Conservation (phyloP, 805 yeast species). For the Saccharomycopsis amapae region DNA sequence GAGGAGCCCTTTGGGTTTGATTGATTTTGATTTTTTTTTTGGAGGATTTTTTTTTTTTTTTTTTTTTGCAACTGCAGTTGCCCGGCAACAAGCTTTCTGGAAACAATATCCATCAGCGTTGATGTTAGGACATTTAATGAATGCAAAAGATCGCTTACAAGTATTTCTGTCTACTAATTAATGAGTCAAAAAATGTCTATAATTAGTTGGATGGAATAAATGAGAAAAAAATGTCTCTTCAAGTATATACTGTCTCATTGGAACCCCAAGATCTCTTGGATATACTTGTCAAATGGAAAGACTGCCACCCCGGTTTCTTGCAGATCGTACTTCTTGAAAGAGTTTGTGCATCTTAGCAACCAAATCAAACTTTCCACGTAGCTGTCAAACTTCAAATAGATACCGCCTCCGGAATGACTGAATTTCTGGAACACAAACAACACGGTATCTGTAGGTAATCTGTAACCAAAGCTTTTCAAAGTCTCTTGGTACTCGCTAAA, state of each 20-base stretch:
- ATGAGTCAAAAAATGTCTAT: no score
- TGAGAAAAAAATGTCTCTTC: no score
- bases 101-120: no score
- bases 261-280: conserved; percentile 40
- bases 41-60: no score
- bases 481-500: conserved; percentile 63
- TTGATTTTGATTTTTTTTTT: no score
- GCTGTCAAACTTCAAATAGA: conserved; percentile 61
- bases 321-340: conserved; percentile 68
- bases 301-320: conserved; percentile 70
- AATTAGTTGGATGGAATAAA: no score
- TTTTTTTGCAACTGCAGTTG: no score
- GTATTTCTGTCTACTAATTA: background rate
- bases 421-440: conserved; percentile 53
- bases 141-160: no score
- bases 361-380: conserved; percentile 77
- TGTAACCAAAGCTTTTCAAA: conserved; percentile 60
- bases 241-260: conserved; percentile 24
- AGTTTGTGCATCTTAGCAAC: conserved; percentile 67
- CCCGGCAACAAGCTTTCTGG: no score
- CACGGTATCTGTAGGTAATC: conserved; percentile 51
- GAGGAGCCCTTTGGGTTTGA: no score
- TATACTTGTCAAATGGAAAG: conserved; percentile 57
- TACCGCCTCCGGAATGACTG: conserved; percentile 24
- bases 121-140: no score